A percentile compares a stretch with the other conserved stretches of the same genome.
phyloP scores from a whole-genome alignment of 2,329 filamentous ascomycete genomes.

The Botryotinia globosa region DNA sequence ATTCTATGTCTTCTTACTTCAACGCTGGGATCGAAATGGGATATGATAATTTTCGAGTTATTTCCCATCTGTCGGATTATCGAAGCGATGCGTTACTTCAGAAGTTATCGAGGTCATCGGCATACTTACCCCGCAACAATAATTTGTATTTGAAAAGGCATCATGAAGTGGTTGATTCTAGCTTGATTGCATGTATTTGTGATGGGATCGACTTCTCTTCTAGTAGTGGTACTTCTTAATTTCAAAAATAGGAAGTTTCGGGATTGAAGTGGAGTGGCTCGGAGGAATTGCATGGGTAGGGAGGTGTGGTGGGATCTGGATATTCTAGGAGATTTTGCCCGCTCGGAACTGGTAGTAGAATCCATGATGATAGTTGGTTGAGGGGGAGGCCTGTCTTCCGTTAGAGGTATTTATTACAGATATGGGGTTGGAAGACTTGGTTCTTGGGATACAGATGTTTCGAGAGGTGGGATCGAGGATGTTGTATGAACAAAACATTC shows the following conservation, averaged over 20 bases:
- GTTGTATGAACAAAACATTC: background rate
- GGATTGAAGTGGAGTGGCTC: background rate
- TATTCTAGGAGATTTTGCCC: background rate
- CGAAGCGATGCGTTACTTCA: conserved; percentile 23
- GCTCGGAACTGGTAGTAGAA: background rate
- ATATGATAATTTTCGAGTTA: conserved; percentile 10
- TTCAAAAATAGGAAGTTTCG: background rate
- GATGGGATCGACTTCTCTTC: background rate
- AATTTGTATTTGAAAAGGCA: conserved; percentile 3
- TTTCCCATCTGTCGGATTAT: conserved; percentile 8
- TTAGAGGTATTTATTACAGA: background rate
- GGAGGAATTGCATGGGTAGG: background rate
- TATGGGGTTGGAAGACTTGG: background rate
- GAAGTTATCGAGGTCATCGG: conserved; percentile 5
- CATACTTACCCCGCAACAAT: conserved; percentile 25
- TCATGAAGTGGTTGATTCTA: background rate
- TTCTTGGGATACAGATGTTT: too few relatives aligned
- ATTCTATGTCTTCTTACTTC: background rate
- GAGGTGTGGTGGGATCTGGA: background rate
- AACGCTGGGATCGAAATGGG: background rate
- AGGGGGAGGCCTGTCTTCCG: background rate
- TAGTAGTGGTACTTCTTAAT: background rate
- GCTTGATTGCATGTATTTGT: background rate
- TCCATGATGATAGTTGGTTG: background rate
- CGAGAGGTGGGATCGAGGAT: background rate